These are phyloP conservation scores for Auriculariales sp. DNA, from an alignment of 768 basidiomycete species.

Conservation along the genomic window DNA sequence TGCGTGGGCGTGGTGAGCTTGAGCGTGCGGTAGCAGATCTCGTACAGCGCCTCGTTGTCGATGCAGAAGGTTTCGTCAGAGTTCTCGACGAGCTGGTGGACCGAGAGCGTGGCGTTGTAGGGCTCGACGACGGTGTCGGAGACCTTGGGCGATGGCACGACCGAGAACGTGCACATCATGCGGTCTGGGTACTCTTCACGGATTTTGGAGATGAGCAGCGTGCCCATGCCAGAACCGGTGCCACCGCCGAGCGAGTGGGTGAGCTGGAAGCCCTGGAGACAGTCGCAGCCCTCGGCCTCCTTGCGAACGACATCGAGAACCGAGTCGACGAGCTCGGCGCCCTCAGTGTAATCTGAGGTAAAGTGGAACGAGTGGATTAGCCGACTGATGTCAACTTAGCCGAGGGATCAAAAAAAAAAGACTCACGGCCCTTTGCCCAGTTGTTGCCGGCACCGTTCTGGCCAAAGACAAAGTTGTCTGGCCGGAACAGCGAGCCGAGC, in stretches of 20 bases:
- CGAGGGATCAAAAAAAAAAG: constrained; percentile 1
- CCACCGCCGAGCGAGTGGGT: constrained; percentile 98
- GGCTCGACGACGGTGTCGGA: constrained; percentile 99
- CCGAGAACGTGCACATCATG: constrained; percentile 99
- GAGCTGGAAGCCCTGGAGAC: constrained; percentile 98
- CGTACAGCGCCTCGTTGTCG: constrained; percentile 24
- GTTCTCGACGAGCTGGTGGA: constrained; percentile 98
- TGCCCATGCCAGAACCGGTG: constrained; percentile 99
- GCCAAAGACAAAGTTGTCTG: constrained; percentile 97
- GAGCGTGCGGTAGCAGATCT: constrained; percentile 17
- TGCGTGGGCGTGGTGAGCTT: constrained; percentile 17
- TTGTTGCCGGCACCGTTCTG: constrained; percentile 99
- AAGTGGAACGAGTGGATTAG: constrained; percentile 11
- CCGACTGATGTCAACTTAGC: constrained; percentile 7
- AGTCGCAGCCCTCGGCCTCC: constrained; percentile 96
- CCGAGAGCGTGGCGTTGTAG: constrained; percentile 96
- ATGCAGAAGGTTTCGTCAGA: constrained; percentile 99
- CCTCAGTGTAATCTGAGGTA: constrained; percentile 70
- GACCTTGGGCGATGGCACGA: constrained; percentile 88
- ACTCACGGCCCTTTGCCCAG: constrained; percentile 99
- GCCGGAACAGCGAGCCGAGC: constrained; percentile 84
- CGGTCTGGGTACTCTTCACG: constrained; percentile 97
- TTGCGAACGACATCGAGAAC: constrained; percentile 98
- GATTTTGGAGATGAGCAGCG: constrained; percentile 96
- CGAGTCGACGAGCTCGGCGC: constrained; percentile 95